Evolutionary conservation across 2,329 filamentous ascomycete species (phyloP).

Genomic region (Blumeria graminis): DNA sequence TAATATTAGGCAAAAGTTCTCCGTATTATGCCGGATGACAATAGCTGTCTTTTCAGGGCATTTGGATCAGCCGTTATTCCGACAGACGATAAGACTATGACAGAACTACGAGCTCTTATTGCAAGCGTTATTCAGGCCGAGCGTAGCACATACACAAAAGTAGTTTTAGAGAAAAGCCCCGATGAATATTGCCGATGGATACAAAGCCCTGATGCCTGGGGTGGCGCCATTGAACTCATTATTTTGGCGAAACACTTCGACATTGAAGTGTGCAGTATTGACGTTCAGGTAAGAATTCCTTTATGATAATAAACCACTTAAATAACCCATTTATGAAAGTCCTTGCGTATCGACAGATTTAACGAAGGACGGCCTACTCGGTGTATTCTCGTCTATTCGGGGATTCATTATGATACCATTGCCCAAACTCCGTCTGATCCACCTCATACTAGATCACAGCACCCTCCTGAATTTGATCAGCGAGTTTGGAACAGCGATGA

Average conservation of each 20-base stretch:
- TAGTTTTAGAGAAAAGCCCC: conserved; percentile 45
- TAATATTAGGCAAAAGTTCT: conserved; percentile 27
- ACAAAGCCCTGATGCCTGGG: conserved; percentile 60
- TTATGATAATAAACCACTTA: neutral
- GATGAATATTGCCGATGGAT: conserved; percentile 65
- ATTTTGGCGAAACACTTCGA: conserved; percentile 69
- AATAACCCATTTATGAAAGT: conserved; percentile 17
- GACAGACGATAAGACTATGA: conserved; percentile 37
- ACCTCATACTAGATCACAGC: conserved; percentile 28
- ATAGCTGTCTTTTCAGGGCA: conserved; percentile 81
- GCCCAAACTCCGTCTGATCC: conserved; percentile 42
- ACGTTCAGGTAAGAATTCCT: conserved; percentile 31
- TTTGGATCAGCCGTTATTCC: conserved; percentile 54
- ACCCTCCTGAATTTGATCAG: conserved; percentile 51
- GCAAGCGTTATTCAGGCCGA: conserved; percentile 55
- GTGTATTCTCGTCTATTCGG: conserved; percentile 70
- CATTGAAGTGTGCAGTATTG: conserved; percentile 64
- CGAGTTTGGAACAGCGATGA: conserved; percentile 29
- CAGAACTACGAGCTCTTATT: conserved; percentile 51
- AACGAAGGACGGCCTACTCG: conserved; percentile 43
- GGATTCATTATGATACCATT: conserved; percentile 83
- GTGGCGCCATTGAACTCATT: conserved; percentile 70
- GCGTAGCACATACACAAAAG: conserved; percentile 47
- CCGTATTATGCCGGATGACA: conserved; percentile 91
- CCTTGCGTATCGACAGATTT: conserved; percentile 44